Percentiles rank a stretch among this genome's conserved stretches.
Conservation (phyloP, 2,329 filamentous ascomycete genomes). For the Neonectria ditissima region DNA sequence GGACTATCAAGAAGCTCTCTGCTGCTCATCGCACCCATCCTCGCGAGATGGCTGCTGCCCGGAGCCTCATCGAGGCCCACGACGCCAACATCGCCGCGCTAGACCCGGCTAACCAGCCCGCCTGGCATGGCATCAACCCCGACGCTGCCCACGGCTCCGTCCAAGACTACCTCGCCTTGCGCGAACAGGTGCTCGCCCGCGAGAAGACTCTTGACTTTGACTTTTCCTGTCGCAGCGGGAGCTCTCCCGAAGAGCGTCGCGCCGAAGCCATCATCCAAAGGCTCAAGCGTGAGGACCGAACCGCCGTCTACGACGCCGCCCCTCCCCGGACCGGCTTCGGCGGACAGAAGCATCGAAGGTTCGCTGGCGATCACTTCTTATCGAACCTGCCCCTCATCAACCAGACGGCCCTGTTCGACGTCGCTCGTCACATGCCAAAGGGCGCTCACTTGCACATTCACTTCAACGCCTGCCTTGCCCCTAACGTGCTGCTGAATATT, state of each 20-base stretch:
- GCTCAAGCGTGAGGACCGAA: slow-evolving; percentile 53
- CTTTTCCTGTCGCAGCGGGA: slow-evolving; percentile 47
- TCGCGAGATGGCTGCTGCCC: slow-evolving; percentile 39
- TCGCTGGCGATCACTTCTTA: slow-evolving; percentile 69
- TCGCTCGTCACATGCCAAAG: slow-evolving; percentile 74
- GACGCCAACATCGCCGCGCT: slow-evolving; percentile 38
- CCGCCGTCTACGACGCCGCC: slow-evolving; percentile 51
- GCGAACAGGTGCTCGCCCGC: slow-evolving; percentile 44
- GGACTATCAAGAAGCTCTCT: slow-evolving; percentile 17
- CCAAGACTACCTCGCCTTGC: slow-evolving; percentile 49
- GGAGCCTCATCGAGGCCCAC: slow-evolving; percentile 42
- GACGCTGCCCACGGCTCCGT: slow-evolving; percentile 20
- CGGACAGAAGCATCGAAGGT: slow-evolving; percentile 59
- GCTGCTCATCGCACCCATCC: slow-evolving; percentile 15
- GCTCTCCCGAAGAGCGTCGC: slow-evolving; percentile 50
- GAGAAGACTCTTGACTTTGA: slow-evolving; percentile 58
- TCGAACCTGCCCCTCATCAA: slow-evolving; percentile 66
- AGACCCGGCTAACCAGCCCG: slow-evolving; percentile 10
- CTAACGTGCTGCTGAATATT: slow-evolving; percentile 67
- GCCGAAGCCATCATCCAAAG: slow-evolving; percentile 56
- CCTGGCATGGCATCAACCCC: slow-evolving; percentile 5
- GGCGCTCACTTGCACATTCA: slow-evolving; percentile 80
- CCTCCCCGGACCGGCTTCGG: slow-evolving; percentile 50
- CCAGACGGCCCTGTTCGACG: slow-evolving; percentile 66
- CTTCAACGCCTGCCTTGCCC: slow-evolving; percentile 79